A percentile compares a stretch with the other conserved stretches of the same genome.
These are phyloP conservation scores for Debaryomyces subglobosus DNA, from an alignment of 1,139 yeast species.

Conservation along the genomic window DNA sequence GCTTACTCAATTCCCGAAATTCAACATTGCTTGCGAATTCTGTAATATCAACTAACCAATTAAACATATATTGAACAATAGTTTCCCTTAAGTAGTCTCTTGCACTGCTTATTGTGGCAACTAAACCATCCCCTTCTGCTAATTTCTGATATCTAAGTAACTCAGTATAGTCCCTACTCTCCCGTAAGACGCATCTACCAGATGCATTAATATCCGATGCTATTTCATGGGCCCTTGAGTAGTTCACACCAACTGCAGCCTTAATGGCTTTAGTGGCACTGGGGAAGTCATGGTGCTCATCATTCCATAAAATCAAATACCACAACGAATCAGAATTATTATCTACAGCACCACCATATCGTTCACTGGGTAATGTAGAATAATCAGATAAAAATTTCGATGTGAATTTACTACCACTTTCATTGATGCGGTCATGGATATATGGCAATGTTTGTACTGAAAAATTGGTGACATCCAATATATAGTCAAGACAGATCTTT, in stretches of 20 bases:
- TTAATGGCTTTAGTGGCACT: constrained; percentile 47
- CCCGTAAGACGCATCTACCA: constrained; percentile 35
- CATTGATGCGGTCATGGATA: constrained; percentile 32
- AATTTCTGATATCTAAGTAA: constrained; percentile 29
- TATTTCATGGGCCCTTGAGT: constrained; percentile 30
- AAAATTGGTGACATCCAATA: constrained; percentile 48
- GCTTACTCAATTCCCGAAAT: constrained; percentile 29
- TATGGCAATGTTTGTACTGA: constrained; percentile 40
- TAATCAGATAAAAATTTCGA: constrained; percentile 30
- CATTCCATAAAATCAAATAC: constrained; percentile 68
- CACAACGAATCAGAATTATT: constrained; percentile 33
- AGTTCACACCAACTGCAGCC: constrained; percentile 34
- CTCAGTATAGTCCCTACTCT: constrained; percentile 20
- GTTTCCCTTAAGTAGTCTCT: constrained; percentile 53
- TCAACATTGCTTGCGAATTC: constrained; percentile 27
- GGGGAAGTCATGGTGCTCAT: constrained; percentile 64
- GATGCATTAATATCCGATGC: constrained; percentile 38
- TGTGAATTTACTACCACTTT: constrained; percentile 21
- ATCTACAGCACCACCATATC: constrained; percentile 35
- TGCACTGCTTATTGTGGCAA: constrained; percentile 55
- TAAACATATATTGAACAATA: constrained; percentile 42
- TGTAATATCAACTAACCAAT: constrained; percentile 53
- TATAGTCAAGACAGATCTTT: constrained; percentile 45
- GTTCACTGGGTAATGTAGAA: constrained; percentile 30
- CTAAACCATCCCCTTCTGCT: constrained; percentile 53